Percentiles rank a stretch among this genome's conserved stretches.
phyloP scores from a whole-genome alignment of 768 basidiomycete species.

The Kwoniella mangroviensis region DNA sequence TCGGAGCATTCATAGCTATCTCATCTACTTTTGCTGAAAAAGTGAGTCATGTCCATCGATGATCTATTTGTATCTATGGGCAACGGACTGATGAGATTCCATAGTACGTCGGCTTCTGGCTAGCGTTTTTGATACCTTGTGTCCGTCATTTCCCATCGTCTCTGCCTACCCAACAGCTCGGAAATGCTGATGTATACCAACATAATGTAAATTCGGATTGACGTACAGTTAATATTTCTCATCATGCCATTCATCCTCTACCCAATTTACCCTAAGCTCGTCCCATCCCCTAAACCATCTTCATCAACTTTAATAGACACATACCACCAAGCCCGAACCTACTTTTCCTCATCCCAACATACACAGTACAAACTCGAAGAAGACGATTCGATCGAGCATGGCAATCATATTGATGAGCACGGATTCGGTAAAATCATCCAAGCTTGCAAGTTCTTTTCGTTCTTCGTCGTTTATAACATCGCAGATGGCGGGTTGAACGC shows the following conservation, averaged over 20 bases:
- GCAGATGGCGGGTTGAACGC: conserved; percentile 49
- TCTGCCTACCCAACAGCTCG: not conserved
- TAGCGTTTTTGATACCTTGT: conserved; percentile 31
- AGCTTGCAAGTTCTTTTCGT: conserved; percentile 48
- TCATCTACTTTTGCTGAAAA: conserved; percentile 42
- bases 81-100: too few species aligned
- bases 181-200: not conserved
- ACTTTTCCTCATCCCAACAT: not conserved
- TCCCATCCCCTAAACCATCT: conserved; percentile 19
- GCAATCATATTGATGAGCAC: not conserved
- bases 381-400: not conserved
- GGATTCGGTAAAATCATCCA: not conserved
- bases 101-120: conserved; percentile 50
- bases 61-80: too few species aligned
- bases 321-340: conserved; percentile 14
- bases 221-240: conserved; percentile 19
- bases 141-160: not conserved
- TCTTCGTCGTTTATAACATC: conserved; percentile 49
- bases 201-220: not conserved
- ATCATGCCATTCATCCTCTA: conserved; percentile 28
- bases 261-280: conserved; percentile 19
- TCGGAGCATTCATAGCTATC: conserved; percentile 50
- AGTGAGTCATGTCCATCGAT: conserved; percentile 13
- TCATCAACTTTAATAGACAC: conserved; percentile 28
- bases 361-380: not conserved